Conservation (phyloP, 139 green algal species). For the Pedinophyceae sp. region DNA sequence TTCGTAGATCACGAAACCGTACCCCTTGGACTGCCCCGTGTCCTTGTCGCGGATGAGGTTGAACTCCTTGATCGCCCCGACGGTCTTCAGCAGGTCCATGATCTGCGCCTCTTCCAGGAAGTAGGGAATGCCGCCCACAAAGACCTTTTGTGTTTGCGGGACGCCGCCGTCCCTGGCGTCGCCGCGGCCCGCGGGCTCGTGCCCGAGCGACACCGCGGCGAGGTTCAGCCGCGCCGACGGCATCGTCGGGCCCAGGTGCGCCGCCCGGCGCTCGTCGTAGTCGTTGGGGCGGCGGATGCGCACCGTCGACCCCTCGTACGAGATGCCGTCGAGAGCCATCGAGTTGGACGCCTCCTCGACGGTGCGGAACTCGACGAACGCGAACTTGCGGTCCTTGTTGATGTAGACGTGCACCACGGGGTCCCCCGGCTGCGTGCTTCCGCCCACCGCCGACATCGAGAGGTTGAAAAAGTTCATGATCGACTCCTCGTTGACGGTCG, state of each 20-base stretch:
- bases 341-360: slow-evolving; percentile 83
- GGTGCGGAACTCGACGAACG: slow-evolving; percentile 74
- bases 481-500: slow-evolving; percentile 63
- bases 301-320: slow-evolving; percentile 87
- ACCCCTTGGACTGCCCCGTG: slow-evolving; percentile 84
- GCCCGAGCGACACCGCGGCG: slow-evolving; percentile 65
- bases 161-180: slow-evolving; percentile 1
- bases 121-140: slow-evolving; percentile 93
- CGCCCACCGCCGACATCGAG: slow-evolving; percentile 80
- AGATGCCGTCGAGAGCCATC: slow-evolving; percentile 87
- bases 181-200: slow-evolving; percentile 3
- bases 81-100: slow-evolving; percentile 79
- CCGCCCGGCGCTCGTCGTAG: slow-evolving; percentile 81
- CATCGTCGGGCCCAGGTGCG: slow-evolving; percentile 26
- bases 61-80: slow-evolving; percentile 75
- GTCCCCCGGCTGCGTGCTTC: slow-evolving; percentile 61
- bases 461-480: slow-evolving; percentile 76
- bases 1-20: slow-evolving; percentile 85
- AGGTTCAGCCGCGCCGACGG: slow-evolving; percentile 88
- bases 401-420: slow-evolving; percentile 95
- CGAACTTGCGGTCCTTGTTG: slow-evolving; percentile 96
- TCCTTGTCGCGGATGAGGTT: slow-evolving; percentile 86
- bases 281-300: slow-evolving; percentile 88
- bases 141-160: slow-evolving; percentile 53
- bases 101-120: slow-evolving; percentile 88